These are phyloP conservation scores for Eurotiales sp. DNA, from an alignment of 2,329 filamentous ascomycete genomes.

Conservation along the genomic window DNA sequence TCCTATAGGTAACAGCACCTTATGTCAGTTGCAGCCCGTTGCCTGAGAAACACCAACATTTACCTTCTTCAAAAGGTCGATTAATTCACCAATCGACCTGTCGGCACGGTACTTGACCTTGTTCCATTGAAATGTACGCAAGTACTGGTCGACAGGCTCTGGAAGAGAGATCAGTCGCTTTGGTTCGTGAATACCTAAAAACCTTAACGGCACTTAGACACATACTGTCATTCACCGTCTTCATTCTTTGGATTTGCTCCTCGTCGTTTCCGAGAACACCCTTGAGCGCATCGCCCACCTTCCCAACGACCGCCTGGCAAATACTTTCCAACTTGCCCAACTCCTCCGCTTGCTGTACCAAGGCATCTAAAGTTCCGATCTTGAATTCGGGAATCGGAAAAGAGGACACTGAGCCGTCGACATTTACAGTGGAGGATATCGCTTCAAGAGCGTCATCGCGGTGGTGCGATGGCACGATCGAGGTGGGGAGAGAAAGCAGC, in stretches of 20 bases:
- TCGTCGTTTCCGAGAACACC: slow-evolving; percentile 80
- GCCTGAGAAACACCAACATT: background rate
- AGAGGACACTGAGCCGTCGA: slow-evolving; percentile 69
- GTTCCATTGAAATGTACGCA: slow-evolving; percentile 90
- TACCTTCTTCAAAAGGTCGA: slow-evolving; percentile 85
- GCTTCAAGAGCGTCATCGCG: slow-evolving; percentile 76
- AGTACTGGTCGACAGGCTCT: slow-evolving; percentile 96
- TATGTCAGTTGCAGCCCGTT: background rate
- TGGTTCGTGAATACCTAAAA: background rate
- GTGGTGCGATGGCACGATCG: slow-evolving; percentile 76
- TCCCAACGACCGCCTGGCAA: slow-evolving; percentile 78
- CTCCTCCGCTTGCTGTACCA: slow-evolving; percentile 96
- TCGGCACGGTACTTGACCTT: slow-evolving; percentile 96
- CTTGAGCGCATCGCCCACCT: slow-evolving; percentile 81
- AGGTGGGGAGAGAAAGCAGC: slow-evolving; percentile 83
- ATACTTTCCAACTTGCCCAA: slow-evolving; percentile 78
- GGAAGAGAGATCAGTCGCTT: slow-evolving; percentile 11
- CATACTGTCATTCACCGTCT: slow-evolving; percentile 91
- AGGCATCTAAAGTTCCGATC: slow-evolving; percentile 89
- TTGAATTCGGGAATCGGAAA: slow-evolving; percentile 94
- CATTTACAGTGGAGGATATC: slow-evolving; percentile 66
- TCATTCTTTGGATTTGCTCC: slow-evolving; percentile 77
- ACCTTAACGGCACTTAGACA: background rate
- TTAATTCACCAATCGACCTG: slow-evolving; percentile 80
- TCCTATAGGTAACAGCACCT: slow-evolving; percentile 56